Percentiles rank a stretch among this genome's conserved stretches.
These are phyloP conservation scores for Cutaneotrichosporon cyanovorans DNA, from an alignment of 1,284 basidiomycete species.

Conservation along the genomic window DNA sequence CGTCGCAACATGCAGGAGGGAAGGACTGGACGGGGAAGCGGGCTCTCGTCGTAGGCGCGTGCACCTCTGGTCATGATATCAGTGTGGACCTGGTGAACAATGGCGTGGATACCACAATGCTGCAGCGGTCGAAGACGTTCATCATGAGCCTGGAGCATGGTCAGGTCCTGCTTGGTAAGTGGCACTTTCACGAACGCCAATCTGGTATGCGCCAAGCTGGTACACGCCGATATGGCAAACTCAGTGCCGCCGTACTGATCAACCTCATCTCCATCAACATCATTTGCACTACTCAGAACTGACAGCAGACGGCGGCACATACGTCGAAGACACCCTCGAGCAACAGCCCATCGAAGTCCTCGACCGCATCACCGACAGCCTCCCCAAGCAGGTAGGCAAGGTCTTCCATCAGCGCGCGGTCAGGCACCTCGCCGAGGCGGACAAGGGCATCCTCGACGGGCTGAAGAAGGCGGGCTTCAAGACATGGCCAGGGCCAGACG, in stretches of 20 bases:
- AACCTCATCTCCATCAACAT: too few relatives aligned
- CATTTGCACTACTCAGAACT: conserved; percentile 25
- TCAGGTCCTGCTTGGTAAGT: conserved; percentile 41
- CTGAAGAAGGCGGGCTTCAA: conserved; percentile 58
- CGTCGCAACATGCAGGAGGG: conserved; percentile 51
- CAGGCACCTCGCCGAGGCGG: conserved; percentile 51
- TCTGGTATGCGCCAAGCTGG: not conserved
- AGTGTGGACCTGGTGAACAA: conserved; percentile 49
- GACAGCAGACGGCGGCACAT: conserved; percentile 9
- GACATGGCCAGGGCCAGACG: conserved; percentile 53
- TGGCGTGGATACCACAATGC: conserved; percentile 55
- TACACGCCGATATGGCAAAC: not conserved
- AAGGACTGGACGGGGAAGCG: conserved; percentile 54
- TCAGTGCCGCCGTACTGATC: conserved; percentile 50
- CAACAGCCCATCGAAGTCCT: conserved; percentile 44
- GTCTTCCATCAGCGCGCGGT: conserved; percentile 50
- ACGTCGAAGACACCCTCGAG: conserved; percentile 9
- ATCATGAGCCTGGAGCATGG: conserved; percentile 54
- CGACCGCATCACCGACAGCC: conserved; percentile 51
- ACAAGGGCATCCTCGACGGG: conserved; percentile 54
- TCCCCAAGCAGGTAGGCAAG: conserved; percentile 48
- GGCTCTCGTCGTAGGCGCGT: conserved; percentile 56
- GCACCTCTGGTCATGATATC: conserved; percentile 53
- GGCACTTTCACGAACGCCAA: too few relatives aligned
- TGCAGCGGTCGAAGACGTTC: conserved; percentile 58